Evolutionary conservation across 148 eudicot genomes (phyloP).

Genomic region (Nyssa sinensis): DNA sequence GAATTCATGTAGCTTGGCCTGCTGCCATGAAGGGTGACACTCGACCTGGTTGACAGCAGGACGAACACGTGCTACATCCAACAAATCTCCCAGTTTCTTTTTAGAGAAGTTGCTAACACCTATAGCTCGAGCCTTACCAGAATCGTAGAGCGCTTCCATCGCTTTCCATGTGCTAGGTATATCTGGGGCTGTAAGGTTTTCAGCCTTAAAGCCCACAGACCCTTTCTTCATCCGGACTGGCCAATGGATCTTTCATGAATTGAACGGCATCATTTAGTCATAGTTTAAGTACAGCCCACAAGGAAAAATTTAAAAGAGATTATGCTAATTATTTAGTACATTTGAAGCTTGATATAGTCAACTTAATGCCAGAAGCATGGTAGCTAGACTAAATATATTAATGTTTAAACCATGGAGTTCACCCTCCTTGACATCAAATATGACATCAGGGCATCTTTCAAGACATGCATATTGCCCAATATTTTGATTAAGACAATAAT

Average conservation of each 20-base stretch:
- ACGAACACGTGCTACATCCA: conserved; percentile 53
- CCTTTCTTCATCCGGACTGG: conserved; percentile 55
- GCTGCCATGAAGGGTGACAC: conserved; percentile 74
- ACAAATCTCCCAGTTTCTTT: conserved; percentile 56
- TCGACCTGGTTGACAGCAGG: conserved; percentile 84
- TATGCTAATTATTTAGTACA: too few relatives aligned
- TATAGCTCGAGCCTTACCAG: conserved; percentile 63
- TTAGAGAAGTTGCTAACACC: conserved; percentile 73
- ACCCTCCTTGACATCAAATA: neutral
- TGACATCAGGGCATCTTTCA: neutral
- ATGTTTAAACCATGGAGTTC: too few relatives aligned
- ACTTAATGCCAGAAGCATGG: too few relatives aligned
- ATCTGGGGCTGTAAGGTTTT: conserved; percentile 41
- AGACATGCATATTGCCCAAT: neutral
- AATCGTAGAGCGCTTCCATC: conserved; percentile 63
- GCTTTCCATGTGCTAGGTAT: conserved; percentile 68
- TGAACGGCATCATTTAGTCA: neutral
- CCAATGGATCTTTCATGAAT: conserved; percentile 63
- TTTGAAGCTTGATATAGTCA: too few relatives aligned
- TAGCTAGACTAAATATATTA: too few relatives aligned
- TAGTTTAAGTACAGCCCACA: neutral
- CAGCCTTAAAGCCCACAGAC: conserved; percentile 50
- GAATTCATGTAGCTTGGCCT: conserved; percentile 47
- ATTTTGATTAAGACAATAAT: too few relatives aligned
- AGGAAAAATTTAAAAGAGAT: too few relatives aligned